phyloP scores from a whole-genome alignment of 2,329 filamentous ascomycete species.

The Ophiostoma pallidulum region DNA sequence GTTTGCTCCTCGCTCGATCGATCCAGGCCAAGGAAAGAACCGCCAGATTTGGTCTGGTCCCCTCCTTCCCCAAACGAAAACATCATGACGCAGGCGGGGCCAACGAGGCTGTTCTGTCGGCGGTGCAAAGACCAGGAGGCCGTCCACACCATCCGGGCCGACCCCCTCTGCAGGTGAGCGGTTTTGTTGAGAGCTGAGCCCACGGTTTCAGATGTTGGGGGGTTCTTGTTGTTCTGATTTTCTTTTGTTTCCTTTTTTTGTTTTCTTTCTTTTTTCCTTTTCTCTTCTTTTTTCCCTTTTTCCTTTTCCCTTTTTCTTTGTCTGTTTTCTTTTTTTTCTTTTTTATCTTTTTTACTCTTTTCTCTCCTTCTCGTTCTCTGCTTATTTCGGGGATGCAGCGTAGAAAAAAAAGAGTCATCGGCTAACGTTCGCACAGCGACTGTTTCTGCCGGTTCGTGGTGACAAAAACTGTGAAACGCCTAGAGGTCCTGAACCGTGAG shows the following conservation, averaged over 20 bases:
- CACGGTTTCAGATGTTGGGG: conserved; percentile 16
- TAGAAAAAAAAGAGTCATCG: neutral
- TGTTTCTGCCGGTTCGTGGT: conserved; percentile 74
- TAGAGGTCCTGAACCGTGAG: conserved; percentile 42
- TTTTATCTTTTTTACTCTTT: too few species aligned
- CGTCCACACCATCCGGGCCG: conserved; percentile 44
- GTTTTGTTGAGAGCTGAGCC: too few species aligned
- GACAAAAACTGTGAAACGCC: conserved; percentile 70
- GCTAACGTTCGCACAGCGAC: conserved; percentile 32
- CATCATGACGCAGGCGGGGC: conserved; percentile 14
- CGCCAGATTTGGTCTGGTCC: too few species aligned
- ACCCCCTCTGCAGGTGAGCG: conserved; percentile 54
- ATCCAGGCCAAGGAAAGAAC: too few species aligned
- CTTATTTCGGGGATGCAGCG: too few species aligned
- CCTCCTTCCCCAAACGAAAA: neutral
- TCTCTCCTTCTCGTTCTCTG: too few species aligned
- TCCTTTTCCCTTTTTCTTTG: too few species aligned
- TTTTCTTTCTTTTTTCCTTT: neutral
- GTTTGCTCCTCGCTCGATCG: too few species aligned
- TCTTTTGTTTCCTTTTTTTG: too few species aligned
- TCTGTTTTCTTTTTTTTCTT: too few species aligned
- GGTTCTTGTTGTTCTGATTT: too few species aligned
- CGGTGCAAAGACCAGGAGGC: conserved; percentile 45
- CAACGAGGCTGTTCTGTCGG: conserved; percentile 35
- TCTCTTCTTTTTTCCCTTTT: neutral